These are phyloP conservation scores for Eucalyptus polybractea DNA, from an alignment of 345 rosid genomes.

Conservation along the genomic window DNA sequence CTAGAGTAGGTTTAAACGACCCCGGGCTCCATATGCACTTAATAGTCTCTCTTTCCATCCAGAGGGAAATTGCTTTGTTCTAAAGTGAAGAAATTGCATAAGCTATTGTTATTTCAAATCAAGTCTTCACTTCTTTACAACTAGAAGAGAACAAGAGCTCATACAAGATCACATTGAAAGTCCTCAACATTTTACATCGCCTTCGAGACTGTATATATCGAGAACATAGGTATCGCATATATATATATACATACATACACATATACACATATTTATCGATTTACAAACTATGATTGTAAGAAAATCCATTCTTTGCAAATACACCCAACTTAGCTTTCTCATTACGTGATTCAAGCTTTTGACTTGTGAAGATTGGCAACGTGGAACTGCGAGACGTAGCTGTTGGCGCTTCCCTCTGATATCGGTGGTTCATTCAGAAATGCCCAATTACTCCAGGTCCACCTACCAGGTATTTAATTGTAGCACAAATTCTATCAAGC, in stretches of 20 bases:
- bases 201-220: background rate
- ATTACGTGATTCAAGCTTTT: background rate
- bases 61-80: background rate
- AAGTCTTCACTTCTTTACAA: background rate
- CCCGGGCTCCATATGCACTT: background rate
- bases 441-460: conserved; percentile 77
- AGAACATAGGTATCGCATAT: background rate
- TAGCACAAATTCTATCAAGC: background rate
- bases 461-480: conserved; percentile 20
- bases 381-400: conserved; percentile 50
- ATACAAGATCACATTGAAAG: background rate
- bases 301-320: background rate
- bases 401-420: conserved; percentile 26
- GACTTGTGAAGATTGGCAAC: conserved; percentile 20
- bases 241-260: background rate
- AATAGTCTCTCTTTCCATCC: background rate
- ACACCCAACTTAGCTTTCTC: background rate
- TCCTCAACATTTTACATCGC: background rate
- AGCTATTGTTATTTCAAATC: background rate
- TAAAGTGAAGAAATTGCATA: background rate
- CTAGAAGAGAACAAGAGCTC: background rate
- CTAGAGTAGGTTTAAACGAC: background rate
- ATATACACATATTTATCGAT: background rate
- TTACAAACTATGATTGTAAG: background rate
- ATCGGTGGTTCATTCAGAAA: conserved; percentile 76